These are phyloP conservation scores for Pulveroboletus sp. DNA, from an alignment of 768 basidiomycete genomes.

Conservation along the genomic window DNA sequence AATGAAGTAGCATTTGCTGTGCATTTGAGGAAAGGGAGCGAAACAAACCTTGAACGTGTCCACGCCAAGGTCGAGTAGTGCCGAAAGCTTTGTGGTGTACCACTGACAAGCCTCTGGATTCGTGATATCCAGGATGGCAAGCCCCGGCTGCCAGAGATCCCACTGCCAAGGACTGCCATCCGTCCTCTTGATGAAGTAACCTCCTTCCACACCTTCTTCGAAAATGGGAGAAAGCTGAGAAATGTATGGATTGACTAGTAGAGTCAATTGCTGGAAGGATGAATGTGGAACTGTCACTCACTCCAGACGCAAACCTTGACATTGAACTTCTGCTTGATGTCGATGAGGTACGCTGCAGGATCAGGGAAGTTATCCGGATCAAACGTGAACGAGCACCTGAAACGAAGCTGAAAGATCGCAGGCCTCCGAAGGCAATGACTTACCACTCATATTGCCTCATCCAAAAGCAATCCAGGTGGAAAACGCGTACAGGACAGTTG, in stretches of 20 bases:
- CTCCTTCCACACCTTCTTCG: conserved; percentile 61
- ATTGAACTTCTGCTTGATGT: conserved; percentile 57
- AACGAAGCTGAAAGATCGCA: conserved; percentile 15
- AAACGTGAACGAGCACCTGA: conserved; percentile 70
- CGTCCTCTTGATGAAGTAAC: conserved; percentile 64
- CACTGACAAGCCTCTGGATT: conserved; percentile 48
- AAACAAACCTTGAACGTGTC: conserved; percentile 48
- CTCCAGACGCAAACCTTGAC: conserved; percentile 76
- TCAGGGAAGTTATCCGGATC: conserved; percentile 75
- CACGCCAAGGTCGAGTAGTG: conserved; percentile 45
- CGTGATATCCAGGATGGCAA: conserved; percentile 65
- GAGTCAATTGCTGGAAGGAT: conserved; percentile 2
- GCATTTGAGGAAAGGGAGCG: neutral
- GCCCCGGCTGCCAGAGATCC: conserved; percentile 64
- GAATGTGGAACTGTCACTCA: conserved; percentile 23
- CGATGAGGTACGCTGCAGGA: conserved; percentile 56
- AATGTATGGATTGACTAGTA: conserved; percentile 67
- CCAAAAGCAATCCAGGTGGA: conserved; percentile 78
- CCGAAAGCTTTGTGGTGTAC: conserved; percentile 42
- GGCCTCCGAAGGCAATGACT: conserved; percentile 9
- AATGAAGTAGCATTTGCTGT: conserved; percentile 1
- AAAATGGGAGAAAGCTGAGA: conserved; percentile 68
- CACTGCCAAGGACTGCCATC: conserved; percentile 69
- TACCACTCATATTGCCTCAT: conserved; percentile 70
- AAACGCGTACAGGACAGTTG: conserved; percentile 60